phyloP scores from a whole-genome alignment of 495 filamentous ascomycete genomes.

The Penicillium turbatum region DNA sequence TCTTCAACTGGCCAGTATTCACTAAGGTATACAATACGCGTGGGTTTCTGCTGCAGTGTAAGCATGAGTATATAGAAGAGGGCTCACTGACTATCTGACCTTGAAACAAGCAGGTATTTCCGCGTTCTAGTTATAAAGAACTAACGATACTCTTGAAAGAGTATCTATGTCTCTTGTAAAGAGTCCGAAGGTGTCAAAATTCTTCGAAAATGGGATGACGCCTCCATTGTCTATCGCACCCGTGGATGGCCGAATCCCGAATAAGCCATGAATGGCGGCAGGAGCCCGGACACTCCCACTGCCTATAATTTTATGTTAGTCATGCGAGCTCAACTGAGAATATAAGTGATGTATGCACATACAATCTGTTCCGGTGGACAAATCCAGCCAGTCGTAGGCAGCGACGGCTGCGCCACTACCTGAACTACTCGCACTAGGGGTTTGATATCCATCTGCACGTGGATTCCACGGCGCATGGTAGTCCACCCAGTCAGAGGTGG shows the following conservation, averaged over 20 bases:
- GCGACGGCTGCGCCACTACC: conserved; percentile 45
- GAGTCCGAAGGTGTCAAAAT: no score
- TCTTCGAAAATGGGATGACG: neutral
- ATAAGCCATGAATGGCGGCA: neutral
- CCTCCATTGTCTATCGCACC: neutral
- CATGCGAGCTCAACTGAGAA: no score
- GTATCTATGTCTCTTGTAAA: no score
- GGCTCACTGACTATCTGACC: no score
- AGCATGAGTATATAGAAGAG: no score
- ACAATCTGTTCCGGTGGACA: neutral
- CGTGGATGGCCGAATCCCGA: neutral
- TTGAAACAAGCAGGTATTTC: no score
- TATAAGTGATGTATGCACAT: neutral
- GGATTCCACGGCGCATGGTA: conserved; percentile 47
- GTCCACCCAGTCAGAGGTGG: conserved; percentile 19
- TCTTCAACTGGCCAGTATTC: neutral
- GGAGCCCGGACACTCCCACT: neutral
- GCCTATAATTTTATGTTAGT: no score
- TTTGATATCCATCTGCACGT: conserved; percentile 50
- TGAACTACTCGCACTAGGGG: conserved; percentile 37
- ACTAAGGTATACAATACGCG: neutral
- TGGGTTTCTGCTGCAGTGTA: neutral
- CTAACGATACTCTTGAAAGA: no score
- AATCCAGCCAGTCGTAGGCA: conserved; percentile 50
- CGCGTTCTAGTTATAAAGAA: no score